phyloP scores from a whole-genome alignment of 805 yeast genomes.

The Candida sanyiensis region DNA sequence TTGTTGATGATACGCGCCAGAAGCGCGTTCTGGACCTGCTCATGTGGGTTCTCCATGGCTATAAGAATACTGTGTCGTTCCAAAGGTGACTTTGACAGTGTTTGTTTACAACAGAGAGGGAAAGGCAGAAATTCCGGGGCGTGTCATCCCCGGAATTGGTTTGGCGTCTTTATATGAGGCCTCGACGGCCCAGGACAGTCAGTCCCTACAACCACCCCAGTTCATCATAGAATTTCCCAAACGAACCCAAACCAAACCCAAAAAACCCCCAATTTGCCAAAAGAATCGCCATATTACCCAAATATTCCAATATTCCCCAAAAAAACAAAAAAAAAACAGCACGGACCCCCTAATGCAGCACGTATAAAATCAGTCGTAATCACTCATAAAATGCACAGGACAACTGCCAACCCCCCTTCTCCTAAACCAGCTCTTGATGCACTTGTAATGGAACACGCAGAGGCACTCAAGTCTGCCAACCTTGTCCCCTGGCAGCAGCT shows the following conservation, averaged over 20 bases:
- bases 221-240: too few relatives aligned
- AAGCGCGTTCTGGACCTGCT: constrained; percentile 71
- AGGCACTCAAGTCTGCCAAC: constrained; percentile 91
- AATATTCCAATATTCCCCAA: background rate
- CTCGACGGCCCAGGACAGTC: too few relatives aligned
- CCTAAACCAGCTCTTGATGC: constrained; percentile 88
- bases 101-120: background rate
- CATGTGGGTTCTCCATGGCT: constrained; percentile 82
- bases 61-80: too few relatives aligned
- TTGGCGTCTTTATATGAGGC: too few relatives aligned
- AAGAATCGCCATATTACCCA: background rate
- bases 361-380: background rate
- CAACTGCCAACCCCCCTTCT: constrained; percentile 82
- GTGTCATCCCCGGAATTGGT: background rate
- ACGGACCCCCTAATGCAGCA: background rate
- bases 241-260: background rate
- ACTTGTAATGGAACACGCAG: constrained; percentile 87
- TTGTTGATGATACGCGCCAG: constrained; percentile 71
- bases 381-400: constrained; percentile 57
- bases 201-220: too few relatives aligned
- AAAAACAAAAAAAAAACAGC: background rate
- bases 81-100: too few relatives aligned
- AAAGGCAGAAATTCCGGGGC: too few relatives aligned
- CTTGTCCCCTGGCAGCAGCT: constrained; percentile 75
- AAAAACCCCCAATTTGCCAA: too few relatives aligned